A percentile compares a stretch with the other conserved stretches of the same genome.
phyloP scores from a whole-genome alignment of 495 filamentous ascomycete genomes.

The Pseudoneurospora amorphoporcata region DNA sequence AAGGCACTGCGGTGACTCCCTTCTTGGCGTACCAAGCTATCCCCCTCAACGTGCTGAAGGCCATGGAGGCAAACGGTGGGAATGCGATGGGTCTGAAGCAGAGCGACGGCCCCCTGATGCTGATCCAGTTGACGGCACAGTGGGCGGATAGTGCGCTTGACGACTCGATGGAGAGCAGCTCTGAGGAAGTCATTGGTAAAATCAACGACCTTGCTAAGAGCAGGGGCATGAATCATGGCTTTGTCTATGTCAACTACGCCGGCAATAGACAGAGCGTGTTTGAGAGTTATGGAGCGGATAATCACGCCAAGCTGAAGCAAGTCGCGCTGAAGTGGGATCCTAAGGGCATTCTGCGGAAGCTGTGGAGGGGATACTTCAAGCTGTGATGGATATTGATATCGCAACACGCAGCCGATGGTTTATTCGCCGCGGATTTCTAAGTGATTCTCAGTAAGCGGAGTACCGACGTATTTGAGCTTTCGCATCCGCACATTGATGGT shows the following conservation, averaged over 20 bases:
- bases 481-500: neutral
- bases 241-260: slow-evolving; percentile 48
- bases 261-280: slow-evolving; percentile 32
- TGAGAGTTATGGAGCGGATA: slow-evolving; percentile 30
- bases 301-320: slow-evolving; percentile 20
- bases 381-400: neutral
- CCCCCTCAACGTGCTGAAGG: slow-evolving; percentile 12
- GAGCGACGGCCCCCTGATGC: slow-evolving; percentile 14
- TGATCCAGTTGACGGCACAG: slow-evolving; percentile 10
- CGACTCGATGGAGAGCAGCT: slow-evolving; percentile 17
- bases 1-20: slow-evolving; percentile 2
- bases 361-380: slow-evolving; percentile 34
- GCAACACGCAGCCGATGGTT: neutral
- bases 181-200: slow-evolving; percentile 19
- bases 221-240: slow-evolving; percentile 36
- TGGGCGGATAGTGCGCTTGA: slow-evolving; percentile 12
- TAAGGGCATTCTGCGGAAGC: slow-evolving; percentile 26
- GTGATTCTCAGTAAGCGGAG: neutral
- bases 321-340: slow-evolving; percentile 37
- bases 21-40: slow-evolving; percentile 16
- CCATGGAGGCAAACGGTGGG: slow-evolving; percentile 21
- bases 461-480: neutral
- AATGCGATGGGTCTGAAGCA: slow-evolving; percentile 20
- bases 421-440: neutral
- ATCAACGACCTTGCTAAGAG: slow-evolving; percentile 29